Conservation (phyloP, 345 rosid genomes). For the Bretschneidera sinensis region DNA sequence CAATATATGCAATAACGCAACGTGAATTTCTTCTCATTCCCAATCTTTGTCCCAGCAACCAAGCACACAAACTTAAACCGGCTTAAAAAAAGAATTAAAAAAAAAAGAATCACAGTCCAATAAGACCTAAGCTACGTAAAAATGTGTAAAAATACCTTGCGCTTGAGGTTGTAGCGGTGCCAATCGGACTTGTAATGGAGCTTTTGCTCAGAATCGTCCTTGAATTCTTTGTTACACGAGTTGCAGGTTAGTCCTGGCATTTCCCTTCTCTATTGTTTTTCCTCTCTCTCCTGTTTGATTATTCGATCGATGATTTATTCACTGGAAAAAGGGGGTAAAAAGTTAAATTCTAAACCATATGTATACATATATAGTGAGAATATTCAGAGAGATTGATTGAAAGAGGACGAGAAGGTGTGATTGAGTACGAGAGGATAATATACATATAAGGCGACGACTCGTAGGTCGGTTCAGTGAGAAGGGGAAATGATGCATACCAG, state of each 20-base stretch:
- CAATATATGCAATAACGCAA: background rate
- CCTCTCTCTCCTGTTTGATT: background rate
- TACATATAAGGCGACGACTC: background rate
- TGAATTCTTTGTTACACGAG: constrained; percentile 83
- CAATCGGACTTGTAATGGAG: constrained; percentile 94
- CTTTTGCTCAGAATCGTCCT: constrained; percentile 66
- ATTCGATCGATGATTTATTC: too few species aligned
- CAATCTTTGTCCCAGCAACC: background rate
- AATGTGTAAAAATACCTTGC: constrained; percentile 50
- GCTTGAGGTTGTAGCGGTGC: constrained; percentile 98
- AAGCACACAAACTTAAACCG: background rate
- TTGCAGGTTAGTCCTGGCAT: constrained; percentile 91
- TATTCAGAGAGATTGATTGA: too few species aligned
- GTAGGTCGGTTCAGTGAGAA: background rate
- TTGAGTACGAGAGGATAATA: background rate
- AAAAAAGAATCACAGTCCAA: too few species aligned
- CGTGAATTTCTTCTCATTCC: background rate
- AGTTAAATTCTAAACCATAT: too few species aligned
- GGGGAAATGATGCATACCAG: too few species aligned
- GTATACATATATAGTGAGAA: too few species aligned
- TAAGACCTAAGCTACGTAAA: background rate
- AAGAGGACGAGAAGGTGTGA: too few species aligned
- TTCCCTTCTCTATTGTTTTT: background rate
- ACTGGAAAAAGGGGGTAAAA: too few species aligned
- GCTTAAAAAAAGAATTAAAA: background rate